phyloP scores from a whole-genome alignment of 2,329 filamentous ascomycete genomes.

The Fusarium austroafricanum region DNA sequence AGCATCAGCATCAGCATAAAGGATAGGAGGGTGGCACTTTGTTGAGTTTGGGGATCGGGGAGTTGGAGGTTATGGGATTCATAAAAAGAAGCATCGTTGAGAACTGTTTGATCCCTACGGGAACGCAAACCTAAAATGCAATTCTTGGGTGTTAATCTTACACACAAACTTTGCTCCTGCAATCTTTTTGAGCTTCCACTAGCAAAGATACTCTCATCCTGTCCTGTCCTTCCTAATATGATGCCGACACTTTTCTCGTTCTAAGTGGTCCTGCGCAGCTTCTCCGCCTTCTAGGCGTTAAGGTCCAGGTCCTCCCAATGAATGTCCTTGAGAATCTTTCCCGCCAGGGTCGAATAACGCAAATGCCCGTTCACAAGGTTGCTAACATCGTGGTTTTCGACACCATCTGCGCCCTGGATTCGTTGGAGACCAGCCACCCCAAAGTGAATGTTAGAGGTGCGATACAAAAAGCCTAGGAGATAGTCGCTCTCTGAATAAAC shows the following conservation, averaged over 20 bases:
- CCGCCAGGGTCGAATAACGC: slow-evolving; percentile 75
- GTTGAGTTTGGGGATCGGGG: not conserved
- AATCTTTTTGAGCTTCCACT: slow-evolving; percentile 5
- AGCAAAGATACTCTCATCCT: slow-evolving; percentile 16
- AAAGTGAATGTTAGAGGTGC: slow-evolving; percentile 82
- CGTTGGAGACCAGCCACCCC: slow-evolving; percentile 87
- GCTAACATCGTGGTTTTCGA: slow-evolving; percentile 76
- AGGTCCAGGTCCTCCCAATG: slow-evolving; percentile 74
- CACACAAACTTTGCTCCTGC: slow-evolving; percentile 3
- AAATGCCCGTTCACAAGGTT: slow-evolving; percentile 76
- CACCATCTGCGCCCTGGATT: slow-evolving; percentile 71
- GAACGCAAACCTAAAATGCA: slow-evolving; percentile 28
- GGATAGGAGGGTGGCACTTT: slow-evolving; percentile 21
- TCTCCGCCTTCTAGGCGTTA: slow-evolving; percentile 45
- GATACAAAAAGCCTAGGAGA: slow-evolving; percentile 88
- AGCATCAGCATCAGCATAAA: slow-evolving; percentile 21
- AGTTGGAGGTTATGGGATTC: slow-evolving; percentile 8
- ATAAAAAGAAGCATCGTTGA: slow-evolving; percentile 27
- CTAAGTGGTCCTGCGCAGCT: slow-evolving; percentile 36
- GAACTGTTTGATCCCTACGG: slow-evolving; percentile 19
- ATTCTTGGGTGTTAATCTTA: slow-evolving; percentile 28
- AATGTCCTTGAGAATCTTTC: slow-evolving; percentile 73
- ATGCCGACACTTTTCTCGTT: slow-evolving; percentile 35
- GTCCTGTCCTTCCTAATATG: slow-evolving; percentile 22
- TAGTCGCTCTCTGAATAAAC: slow-evolving; percentile 90